These are phyloP conservation scores for Sporothrix dimorphospora DNA, from an alignment of 2,329 filamentous ascomycete species.

Conservation along the genomic window DNA sequence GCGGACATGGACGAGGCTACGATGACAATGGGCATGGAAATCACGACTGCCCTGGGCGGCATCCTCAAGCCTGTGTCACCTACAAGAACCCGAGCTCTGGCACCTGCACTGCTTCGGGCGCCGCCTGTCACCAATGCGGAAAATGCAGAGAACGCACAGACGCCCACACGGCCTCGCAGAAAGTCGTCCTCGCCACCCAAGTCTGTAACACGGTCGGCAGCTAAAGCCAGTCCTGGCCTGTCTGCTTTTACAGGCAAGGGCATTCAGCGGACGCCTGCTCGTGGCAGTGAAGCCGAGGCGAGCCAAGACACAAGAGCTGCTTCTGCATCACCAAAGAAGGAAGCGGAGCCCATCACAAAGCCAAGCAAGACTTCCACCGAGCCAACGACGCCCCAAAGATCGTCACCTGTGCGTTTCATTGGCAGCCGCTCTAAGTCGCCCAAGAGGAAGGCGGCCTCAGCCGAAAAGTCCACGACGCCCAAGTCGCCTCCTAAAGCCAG, in stretches of 20 bases:
- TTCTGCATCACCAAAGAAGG: neutral
- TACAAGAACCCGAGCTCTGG: conserved; percentile 43
- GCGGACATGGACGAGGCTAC: conserved; percentile 44
- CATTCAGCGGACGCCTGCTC: conserved; percentile 53
- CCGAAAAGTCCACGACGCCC: conserved; percentile 37
- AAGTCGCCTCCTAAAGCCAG: conserved; percentile 39
- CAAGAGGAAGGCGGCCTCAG: conserved; percentile 33
- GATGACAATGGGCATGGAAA: conserved; percentile 67
- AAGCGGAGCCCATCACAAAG: neutral
- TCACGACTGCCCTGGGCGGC: conserved; percentile 65
- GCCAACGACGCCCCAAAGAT: conserved; percentile 31
- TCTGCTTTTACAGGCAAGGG: conserved; percentile 56
- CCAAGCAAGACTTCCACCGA: neutral
- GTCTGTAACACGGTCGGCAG: conserved; percentile 32
- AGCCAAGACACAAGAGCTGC: neutral
- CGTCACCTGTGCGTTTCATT: conserved; percentile 35
- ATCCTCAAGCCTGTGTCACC: conserved; percentile 55
- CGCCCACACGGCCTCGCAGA: neutral
- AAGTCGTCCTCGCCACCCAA: conserved; percentile 20
- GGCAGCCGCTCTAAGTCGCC: conserved; percentile 39
- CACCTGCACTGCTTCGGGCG: neutral
- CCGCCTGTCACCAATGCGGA: neutral
- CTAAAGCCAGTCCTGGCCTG: conserved; percentile 58
- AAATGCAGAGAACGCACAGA: neutral
- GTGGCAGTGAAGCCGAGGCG: conserved; percentile 27